Conservation (phyloP, 2,329 filamentous ascomycete genomes). For the Dactylonectria macrodidyma region DNA sequence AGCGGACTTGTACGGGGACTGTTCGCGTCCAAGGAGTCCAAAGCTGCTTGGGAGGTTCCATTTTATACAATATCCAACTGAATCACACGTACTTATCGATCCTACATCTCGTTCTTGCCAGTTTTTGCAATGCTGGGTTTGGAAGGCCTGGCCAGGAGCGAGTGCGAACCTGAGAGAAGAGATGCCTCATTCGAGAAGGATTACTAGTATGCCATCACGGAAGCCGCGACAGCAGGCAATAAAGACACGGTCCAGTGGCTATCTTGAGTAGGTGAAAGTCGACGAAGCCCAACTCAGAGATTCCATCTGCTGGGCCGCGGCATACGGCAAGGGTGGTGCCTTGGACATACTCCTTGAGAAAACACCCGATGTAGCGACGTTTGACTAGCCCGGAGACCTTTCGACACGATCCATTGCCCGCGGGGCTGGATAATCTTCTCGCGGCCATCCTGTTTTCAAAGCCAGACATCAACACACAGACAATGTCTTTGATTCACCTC, state of each 20-base stretch:
- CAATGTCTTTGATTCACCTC: neutral
- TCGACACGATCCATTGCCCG: neutral
- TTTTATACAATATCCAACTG: slow-evolving; percentile 1
- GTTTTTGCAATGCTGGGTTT: neutral
- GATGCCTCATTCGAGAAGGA: neutral
- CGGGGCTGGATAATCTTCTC: neutral
- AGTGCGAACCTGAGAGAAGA: neutral
- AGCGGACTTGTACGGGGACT: neutral
- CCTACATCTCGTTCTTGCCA: slow-evolving; percentile 5
- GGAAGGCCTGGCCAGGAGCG: neutral
- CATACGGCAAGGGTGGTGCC: neutral
- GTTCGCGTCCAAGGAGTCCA: neutral
- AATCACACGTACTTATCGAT: neutral
- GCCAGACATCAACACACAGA: neutral
- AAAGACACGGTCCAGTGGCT: neutral
- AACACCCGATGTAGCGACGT: neutral
- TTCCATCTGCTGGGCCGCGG: neutral
- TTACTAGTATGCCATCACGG: slow-evolving; percentile 2
- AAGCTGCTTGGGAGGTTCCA: neutral
- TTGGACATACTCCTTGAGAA: neutral
- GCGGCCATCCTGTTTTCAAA: neutral
- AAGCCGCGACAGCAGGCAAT: neutral
- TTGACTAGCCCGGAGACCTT: neutral
- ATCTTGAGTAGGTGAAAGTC: neutral
- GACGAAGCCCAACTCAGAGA: neutral